phyloP scores from a whole-genome alignment of 306 rosid species.

The Cucumis melo region DNA sequence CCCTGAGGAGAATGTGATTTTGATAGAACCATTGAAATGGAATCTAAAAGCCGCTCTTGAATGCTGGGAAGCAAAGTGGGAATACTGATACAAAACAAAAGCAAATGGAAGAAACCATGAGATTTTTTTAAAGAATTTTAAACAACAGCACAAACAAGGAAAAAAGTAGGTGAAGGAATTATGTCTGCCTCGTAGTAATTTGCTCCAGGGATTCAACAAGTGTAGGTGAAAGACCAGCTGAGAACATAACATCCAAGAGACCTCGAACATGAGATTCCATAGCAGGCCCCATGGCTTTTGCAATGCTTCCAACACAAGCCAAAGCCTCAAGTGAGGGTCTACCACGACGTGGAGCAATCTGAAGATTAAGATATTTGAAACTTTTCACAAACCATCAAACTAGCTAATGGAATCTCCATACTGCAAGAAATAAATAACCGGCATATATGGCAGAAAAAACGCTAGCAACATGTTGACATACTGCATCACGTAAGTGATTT shows the following conservation, averaged over 20 bases:
- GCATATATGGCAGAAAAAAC: neutral
- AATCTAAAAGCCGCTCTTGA: constrained; percentile 83
- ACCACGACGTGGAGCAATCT: constrained; percentile 98
- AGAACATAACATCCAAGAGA: constrained; percentile 86
- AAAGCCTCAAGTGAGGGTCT: constrained; percentile 94
- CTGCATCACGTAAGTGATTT: constrained; percentile 86
- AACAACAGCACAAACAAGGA: neutral
- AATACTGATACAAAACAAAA: constrained; percentile 42
- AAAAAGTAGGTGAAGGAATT: constrained; percentile 1
- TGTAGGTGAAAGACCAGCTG: constrained; percentile 76
- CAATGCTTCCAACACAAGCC: constrained; percentile 97
- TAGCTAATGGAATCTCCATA: constrained; percentile 6
- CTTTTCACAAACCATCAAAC: constrained; percentile 15
- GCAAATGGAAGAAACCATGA: neutral
- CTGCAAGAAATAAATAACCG: neutral
- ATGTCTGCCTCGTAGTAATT: constrained; percentile 49
- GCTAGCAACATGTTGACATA: constrained; percentile 27
- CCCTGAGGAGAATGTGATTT: constrained; percentile 64
- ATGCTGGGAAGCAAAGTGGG: constrained; percentile 81
- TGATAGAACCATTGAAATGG: constrained; percentile 84
- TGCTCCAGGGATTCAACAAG: constrained; percentile 91
- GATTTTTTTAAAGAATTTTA: constrained; percentile 6
- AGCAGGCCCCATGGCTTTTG: constrained; percentile 83
- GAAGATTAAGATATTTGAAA: constrained; percentile 18
- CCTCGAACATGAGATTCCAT: constrained; percentile 87